A percentile compares a stretch with the other conserved stretches of the same genome.
These are phyloP conservation scores for Ogataea chonburiensis DNA, from an alignment of 805 yeast genomes.

Conservation along the genomic window DNA sequence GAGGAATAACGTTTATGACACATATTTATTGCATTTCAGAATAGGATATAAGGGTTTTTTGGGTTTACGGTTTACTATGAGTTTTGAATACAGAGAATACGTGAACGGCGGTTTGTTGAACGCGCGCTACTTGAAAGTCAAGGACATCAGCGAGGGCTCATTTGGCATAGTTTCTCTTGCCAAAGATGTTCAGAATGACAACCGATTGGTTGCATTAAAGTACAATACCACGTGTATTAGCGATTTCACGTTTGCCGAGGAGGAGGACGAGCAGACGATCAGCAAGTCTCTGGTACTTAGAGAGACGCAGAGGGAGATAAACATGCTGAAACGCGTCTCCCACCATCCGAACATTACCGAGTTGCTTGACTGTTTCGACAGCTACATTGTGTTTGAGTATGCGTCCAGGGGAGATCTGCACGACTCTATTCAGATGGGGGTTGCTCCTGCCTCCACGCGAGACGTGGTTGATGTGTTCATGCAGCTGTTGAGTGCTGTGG, in stretches of 20 bases:
- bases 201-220: conserved; percentile 76
- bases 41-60: conserved; percentile 3
- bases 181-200: conserved; percentile 51
- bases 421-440: conserved; percentile 66
- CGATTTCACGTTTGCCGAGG: conserved; percentile 30
- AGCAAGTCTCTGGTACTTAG: conserved; percentile 38
- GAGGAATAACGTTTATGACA: conserved; percentile 4
- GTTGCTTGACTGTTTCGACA: conserved; percentile 49
- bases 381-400: conserved; percentile 65
- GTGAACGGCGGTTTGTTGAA: conserved; percentile 48
- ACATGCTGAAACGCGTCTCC: conserved; percentile 62
- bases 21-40: conserved; percentile 11
- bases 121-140: conserved; percentile 63
- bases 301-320: conserved; percentile 69
- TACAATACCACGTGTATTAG: conserved; percentile 65
- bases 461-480: conserved; percentile 54
- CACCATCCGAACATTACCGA: conserved; percentile 47
- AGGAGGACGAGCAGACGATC: conserved; percentile 20
- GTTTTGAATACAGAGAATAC: conserved; percentile 30
- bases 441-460: conserved; percentile 58
- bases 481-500: conserved; percentile 50
- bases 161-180: conserved; percentile 91
- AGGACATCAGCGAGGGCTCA: conserved; percentile 86
- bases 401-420: conserved; percentile 87
- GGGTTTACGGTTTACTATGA: conserved; percentile 21